Percentiles rank a stretch among this genome's conserved stretches.
phyloP scores from a whole-genome alignment of 2,329 filamentous ascomycete species.

The Neonectria ditissima region DNA sequence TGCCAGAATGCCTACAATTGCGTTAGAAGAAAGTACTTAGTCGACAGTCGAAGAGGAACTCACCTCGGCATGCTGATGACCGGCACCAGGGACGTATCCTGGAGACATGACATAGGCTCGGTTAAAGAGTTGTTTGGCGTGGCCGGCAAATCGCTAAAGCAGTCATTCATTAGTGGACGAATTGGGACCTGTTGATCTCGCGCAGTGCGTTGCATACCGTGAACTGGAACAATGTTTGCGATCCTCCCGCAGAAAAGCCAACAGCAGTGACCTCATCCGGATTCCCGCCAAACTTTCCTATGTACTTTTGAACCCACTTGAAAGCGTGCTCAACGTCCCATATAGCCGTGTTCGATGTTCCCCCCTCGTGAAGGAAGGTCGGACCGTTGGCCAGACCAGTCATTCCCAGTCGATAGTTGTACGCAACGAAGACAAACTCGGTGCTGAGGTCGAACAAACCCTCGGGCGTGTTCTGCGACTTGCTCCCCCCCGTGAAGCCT shows the following conservation, averaged over 20 bases:
- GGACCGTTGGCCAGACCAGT: slow-evolving; percentile 17
- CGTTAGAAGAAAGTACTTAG: too few species aligned
- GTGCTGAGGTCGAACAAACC: slow-evolving; percentile 18
- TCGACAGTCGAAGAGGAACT: too few species aligned
- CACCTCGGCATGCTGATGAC: slow-evolving; percentile 16
- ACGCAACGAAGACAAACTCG: slow-evolving; percentile 15
- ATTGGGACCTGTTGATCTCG: too few species aligned
- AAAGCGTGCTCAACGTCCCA: slow-evolving; percentile 21
- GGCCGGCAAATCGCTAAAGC: slow-evolving; percentile 18
- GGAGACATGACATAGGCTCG: slow-evolving; percentile 21
- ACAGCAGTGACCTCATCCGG: slow-evolving; percentile 17
- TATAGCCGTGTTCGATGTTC: slow-evolving; percentile 18
- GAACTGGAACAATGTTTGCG: slow-evolving; percentile 19
- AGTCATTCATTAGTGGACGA: too few species aligned
- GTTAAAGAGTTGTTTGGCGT: slow-evolving; percentile 14
- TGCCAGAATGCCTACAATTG: slow-evolving; percentile 12
- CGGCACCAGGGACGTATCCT: slow-evolving; percentile 13
- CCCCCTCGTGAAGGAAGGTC: slow-evolving; percentile 17
- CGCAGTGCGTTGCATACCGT: slow-evolving; percentile 5
- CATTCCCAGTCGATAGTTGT: slow-evolving; percentile 22
- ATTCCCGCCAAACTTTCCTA: slow-evolving; percentile 15
- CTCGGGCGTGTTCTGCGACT: slow-evolving; percentile 22
- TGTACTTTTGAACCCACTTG: slow-evolving; percentile 20
- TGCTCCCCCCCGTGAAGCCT: slow-evolving; percentile 20
- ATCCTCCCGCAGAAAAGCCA: slow-evolving; percentile 18